Percentiles rank a stretch among this genome's conserved stretches.
phyloP scores from a whole-genome alignment of 208 protist species.

The Trypanosomatidae sp. region DNA sequence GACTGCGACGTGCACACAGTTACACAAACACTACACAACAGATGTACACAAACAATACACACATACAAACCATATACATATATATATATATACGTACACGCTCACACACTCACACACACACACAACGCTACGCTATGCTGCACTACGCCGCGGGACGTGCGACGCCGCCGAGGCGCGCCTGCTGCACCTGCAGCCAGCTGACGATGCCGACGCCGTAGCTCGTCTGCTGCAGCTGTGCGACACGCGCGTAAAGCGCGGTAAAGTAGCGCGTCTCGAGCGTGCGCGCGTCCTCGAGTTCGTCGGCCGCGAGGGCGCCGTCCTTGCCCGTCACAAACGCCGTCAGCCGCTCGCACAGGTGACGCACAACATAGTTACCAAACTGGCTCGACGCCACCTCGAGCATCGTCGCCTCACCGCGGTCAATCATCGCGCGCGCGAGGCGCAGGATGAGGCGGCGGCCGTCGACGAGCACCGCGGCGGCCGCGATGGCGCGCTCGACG shows the following conservation, averaged over 20 bases:
- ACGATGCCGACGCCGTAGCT: slow-evolving; percentile 16
- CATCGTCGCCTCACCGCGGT: slow-evolving; percentile 20
- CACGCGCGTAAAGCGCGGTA: slow-evolving; percentile 8
- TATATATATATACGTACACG: too few relatives aligned
- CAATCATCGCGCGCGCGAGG: slow-evolving; percentile 29
- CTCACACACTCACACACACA: too few relatives aligned
- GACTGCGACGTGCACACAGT: too few relatives aligned
- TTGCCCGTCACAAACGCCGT: slow-evolving; percentile 27
- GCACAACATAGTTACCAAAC: slow-evolving; percentile 75
- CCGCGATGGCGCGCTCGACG: slow-evolving; percentile 49
- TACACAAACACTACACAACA: too few relatives aligned
- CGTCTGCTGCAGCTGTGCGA: slow-evolving; percentile 8
- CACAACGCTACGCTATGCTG: too few relatives aligned
- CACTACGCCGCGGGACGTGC: too few relatives aligned
- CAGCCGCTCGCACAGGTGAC: slow-evolving; percentile 37
- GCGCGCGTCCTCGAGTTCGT: slow-evolving; percentile 18
- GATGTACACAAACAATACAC: too few relatives aligned
- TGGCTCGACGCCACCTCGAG: slow-evolving; percentile 29
- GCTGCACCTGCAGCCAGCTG: slow-evolving; percentile 8
- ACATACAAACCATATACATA: too few relatives aligned
- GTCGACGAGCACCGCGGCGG: slow-evolving; percentile 16
- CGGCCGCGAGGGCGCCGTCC: slow-evolving; percentile 5
- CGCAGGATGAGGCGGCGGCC: slow-evolving; percentile 26
- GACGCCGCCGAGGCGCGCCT: not conserved
- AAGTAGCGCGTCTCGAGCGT: slow-evolving; percentile 29